A percentile compares a stretch with the other conserved stretches of the same genome.
phyloP scores from a whole-genome alignment of 495 filamentous ascomycete species.

The Neurospora terricola region DNA sequence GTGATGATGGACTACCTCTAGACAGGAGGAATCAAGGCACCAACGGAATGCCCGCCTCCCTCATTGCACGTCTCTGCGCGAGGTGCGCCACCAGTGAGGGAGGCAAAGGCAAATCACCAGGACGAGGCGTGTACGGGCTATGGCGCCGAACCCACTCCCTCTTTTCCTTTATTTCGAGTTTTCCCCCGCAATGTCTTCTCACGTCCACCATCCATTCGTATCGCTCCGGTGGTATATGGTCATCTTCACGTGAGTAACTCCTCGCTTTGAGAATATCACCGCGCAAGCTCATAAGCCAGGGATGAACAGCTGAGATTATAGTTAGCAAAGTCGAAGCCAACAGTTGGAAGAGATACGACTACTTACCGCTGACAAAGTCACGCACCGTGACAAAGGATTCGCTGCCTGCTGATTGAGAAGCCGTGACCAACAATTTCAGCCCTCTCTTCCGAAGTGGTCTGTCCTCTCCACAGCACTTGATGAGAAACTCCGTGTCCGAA shows the following conservation, averaged over 20 bases:
- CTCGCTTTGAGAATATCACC: not conserved
- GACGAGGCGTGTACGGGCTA: no score
- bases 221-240: not conserved
- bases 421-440: not conserved
- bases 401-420: not conserved
- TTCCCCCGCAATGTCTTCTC: no score
- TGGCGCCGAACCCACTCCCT: not conserved
- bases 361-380: conserved; percentile 7
- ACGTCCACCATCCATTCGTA: conserved; percentile 1
- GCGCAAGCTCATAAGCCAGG: conserved; percentile 9
- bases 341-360: not conserved
- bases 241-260: not conserved
- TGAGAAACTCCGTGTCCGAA: conserved; percentile 3
- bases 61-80: no score
- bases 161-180: not conserved
- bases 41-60: no score
- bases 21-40: no score
- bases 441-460: conserved; percentile 2
- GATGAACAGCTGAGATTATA: conserved; percentile 4
- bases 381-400: conserved; percentile 1
- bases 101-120: no score
- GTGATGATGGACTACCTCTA: no score
- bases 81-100: not conserved
- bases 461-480: conserved; percentile 7
- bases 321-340: not conserved